These are phyloP conservation scores for Aegilops tauschii DNA, from an alignment of 176 grass and related monocot genomes.

Conservation along the genomic window DNA sequence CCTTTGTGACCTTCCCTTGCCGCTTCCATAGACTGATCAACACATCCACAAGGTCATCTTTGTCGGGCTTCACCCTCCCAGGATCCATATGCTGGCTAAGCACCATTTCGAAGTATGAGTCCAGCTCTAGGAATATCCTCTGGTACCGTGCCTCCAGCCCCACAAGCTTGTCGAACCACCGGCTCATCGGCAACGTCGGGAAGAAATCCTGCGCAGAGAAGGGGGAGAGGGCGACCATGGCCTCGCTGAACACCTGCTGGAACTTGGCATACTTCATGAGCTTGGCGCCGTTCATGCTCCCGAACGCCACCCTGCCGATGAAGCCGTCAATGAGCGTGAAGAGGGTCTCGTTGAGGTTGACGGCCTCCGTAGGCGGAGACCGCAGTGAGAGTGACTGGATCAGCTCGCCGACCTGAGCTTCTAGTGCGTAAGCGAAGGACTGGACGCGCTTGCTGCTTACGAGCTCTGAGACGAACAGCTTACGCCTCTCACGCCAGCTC, in stretches of 20 bases:
- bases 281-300: not conserved
- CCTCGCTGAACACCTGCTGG: slow-evolving; percentile 16
- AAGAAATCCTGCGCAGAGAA: slow-evolving; percentile 29
- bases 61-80: not conserved
- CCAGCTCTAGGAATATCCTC: not conserved
- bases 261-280: slow-evolving; percentile 17
- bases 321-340: slow-evolving; percentile 16
- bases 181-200: not conserved
- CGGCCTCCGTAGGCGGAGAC: not conserved
- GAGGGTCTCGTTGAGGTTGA: slow-evolving; percentile 10
- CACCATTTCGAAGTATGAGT: slow-evolving; percentile 20
- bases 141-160: not conserved
- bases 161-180: not conserved
- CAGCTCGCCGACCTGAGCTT: not conserved
- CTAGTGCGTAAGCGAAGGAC: not conserved
- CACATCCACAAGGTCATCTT: slow-evolving; percentile 27
- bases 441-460: not conserved
- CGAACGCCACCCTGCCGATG: slow-evolving; percentile 24
- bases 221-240: slow-evolving; percentile 5
- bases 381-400: slow-evolving; percentile 9
- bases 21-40: slow-evolving; percentile 2
- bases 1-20: not conserved
- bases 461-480: slow-evolving; percentile 20
- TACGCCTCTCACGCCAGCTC: slow-evolving; percentile 5
- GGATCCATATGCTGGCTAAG: slow-evolving; percentile 1